Percentiles rank a stretch among this genome's conserved stretches.
Evolutionary conservation across 768 basidiomycete genomes (phyloP).

Genomic region (Tulasnella sp.): DNA sequence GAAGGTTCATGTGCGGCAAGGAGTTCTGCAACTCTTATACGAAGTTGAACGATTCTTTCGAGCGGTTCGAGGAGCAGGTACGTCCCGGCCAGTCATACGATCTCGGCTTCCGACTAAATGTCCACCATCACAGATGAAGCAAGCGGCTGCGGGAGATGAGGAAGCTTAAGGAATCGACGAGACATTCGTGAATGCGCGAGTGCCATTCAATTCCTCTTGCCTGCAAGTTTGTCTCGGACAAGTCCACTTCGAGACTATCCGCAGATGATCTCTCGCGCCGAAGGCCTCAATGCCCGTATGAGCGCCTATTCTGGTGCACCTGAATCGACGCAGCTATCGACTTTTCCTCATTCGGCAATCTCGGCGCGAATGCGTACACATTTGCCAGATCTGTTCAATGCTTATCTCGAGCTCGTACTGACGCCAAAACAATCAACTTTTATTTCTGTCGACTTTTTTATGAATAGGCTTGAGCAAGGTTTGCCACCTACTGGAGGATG

Average conservation of each 20-base stretch:
- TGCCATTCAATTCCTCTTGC: slow-evolving; percentile 22
- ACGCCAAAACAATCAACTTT: background rate
- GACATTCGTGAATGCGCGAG: slow-evolving; percentile 89
- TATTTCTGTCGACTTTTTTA: background rate
- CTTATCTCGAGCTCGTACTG: background rate
- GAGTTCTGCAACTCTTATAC: slow-evolving; percentile 99
- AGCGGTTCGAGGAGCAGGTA: slow-evolving; percentile 93
- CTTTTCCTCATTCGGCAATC: background rate
- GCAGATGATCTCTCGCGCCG: background rate
- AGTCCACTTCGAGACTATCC: background rate
- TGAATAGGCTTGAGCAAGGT: slow-evolving; percentile 80
- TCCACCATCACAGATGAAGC: slow-evolving; percentile 45
- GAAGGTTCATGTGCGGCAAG: slow-evolving; percentile 96
- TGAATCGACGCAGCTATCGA: background rate
- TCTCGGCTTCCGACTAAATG: background rate
- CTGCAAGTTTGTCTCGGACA: slow-evolving; percentile 19
- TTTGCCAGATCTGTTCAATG: background rate
- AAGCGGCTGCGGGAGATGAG: slow-evolving; percentile 96
- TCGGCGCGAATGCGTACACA: background rate
- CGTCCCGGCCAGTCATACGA: slow-evolving; percentile 16
- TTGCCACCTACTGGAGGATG: slow-evolving; percentile 96
- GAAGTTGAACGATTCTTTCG: slow-evolving; percentile 98
- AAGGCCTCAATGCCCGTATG: background rate
- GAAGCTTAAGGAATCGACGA: slow-evolving; percentile 98
- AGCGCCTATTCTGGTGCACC: background rate